These are phyloP conservation scores for Haematococcus lacustris DNA, from an alignment of 139 green algal genomes.

Conservation along the genomic window DNA sequence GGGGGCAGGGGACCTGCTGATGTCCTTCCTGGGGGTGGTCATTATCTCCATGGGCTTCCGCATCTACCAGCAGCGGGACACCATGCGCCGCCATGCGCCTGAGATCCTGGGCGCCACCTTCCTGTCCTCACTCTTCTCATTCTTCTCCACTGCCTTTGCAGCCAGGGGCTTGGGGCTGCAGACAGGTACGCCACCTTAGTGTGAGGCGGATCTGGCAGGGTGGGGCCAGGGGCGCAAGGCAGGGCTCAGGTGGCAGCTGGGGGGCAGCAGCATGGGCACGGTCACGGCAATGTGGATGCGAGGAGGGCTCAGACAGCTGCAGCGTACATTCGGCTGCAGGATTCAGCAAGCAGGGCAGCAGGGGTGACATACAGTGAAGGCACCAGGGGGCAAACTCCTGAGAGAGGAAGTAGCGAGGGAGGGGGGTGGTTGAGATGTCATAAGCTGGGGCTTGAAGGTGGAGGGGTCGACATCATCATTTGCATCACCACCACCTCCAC, in stretches of 20 bases:
- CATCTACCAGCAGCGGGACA: conserved; percentile 56
- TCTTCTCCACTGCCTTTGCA: conserved; percentile 66
- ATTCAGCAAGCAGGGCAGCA: too few species aligned
- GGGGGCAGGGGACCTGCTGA: conserved; percentile 74
- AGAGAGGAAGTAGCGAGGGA: too few species aligned
- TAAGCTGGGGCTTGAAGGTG: too few species aligned
- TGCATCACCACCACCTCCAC: too few species aligned
- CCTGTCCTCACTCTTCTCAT: conserved; percentile 61
- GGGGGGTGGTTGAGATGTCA: too few species aligned
- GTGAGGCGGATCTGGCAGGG: background rate
- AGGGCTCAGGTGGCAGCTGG: background rate
- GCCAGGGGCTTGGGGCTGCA: conserved; percentile 48
- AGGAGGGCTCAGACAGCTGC: background rate
- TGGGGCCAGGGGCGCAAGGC: background rate
- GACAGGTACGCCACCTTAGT: conserved; percentile 20
- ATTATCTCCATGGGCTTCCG: conserved; percentile 84
- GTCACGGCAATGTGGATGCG: background rate
- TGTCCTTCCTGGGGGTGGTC: conserved; percentile 78
- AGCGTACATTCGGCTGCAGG: background rate
- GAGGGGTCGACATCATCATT: too few species aligned
- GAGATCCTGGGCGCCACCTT: conserved; percentile 71
- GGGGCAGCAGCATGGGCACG: background rate
- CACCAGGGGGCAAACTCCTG: too few species aligned
- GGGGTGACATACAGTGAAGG: too few species aligned
- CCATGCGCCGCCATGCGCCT: conserved; percentile 68